Evolutionary conservation across 495 filamentous ascomycete species (phyloP).

Genomic region (Cairneyella variabilis): DNA sequence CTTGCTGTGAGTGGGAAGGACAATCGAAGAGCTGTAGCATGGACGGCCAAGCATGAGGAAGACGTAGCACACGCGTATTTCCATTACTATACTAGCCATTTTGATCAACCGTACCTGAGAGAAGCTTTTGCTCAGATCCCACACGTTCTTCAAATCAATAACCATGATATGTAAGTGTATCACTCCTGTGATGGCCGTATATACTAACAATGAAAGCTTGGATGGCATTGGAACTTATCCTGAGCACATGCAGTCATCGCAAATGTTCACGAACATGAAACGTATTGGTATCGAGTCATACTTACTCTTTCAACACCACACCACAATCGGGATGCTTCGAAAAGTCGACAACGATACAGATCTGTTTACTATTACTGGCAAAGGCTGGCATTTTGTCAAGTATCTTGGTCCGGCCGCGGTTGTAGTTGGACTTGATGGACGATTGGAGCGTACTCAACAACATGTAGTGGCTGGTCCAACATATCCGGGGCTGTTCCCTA

Average conservation of each 20-base stretch:
- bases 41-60: constrained; percentile 92
- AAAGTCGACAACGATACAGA: constrained; percentile 81
- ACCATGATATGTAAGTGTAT: constrained; percentile 94
- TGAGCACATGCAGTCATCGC: constrained; percentile 95
- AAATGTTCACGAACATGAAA: constrained; percentile 98
- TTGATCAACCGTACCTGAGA: constrained; percentile 88
- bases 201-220: constrained; percentile 54
- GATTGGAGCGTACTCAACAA: constrained; percentile 85
- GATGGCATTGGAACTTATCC: constrained; percentile 98
- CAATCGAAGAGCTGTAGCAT: constrained; percentile 79
- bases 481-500: constrained; percentile 95
- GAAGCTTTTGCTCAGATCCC: constrained; percentile 98
- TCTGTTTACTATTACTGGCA: constrained; percentile 93
- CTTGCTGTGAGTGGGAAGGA: constrained; percentile 85
- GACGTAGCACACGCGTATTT: constrained; percentile 95
- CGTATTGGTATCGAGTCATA: constrained; percentile 98
- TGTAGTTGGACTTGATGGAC: constrained; percentile 82
- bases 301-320: constrained; percentile 98
- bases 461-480: constrained; percentile 95
- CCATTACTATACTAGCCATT: constrained; percentile 97
- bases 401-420: constrained; percentile 89
- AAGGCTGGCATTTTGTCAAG: constrained; percentile 99
- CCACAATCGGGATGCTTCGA: constrained; percentile 89
- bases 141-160: constrained; percentile 86
- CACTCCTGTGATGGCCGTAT: neutral